A percentile compares a stretch with the other conserved stretches of the same genome.
Evolutionary conservation across 257 asterid genomes (phyloP).

Genomic region (Verbena officinalis): DNA sequence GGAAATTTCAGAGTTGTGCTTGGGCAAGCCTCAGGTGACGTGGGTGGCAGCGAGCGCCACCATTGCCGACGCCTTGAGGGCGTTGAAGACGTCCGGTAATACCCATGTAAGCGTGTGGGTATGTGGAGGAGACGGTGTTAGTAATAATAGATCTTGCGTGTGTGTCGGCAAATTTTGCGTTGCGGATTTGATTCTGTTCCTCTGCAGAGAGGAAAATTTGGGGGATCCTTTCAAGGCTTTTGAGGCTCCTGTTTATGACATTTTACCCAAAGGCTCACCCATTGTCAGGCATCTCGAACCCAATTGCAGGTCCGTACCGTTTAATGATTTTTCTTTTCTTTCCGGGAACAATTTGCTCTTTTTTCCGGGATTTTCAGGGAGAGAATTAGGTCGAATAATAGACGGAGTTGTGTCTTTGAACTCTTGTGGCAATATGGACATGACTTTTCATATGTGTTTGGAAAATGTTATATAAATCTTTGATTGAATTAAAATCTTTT

Average conservation of each 20-base stretch:
- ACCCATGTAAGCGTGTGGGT: slow-evolving; percentile 67
- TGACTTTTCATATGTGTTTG: no score
- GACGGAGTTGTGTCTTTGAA: no score
- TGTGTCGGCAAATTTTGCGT: slow-evolving; percentile 70
- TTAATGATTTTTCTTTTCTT: no score
- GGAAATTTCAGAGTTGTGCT: slow-evolving; percentile 75
- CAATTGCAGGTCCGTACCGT: slow-evolving; percentile 55
- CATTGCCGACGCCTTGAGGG: slow-evolving; percentile 53
- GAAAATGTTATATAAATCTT: no score
- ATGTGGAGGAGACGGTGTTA: slow-evolving; percentile 8
- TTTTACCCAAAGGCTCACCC: slow-evolving; percentile 45
- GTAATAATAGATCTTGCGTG: slow-evolving; percentile 33
- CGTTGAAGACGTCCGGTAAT: slow-evolving; percentile 54
- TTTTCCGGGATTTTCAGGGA: no score
- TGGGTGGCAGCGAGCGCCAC: slow-evolving; percentile 50
- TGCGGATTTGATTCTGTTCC: slow-evolving; percentile 67
- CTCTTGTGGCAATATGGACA: no score
- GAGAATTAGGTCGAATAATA: no score
- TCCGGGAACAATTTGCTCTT: no score
- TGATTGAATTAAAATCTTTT: no score
- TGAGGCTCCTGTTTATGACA: slow-evolving; percentile 47
- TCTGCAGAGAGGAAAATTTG: slow-evolving; percentile 59
- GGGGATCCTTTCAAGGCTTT: slow-evolving; percentile 64
- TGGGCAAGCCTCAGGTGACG: slow-evolving; percentile 79
- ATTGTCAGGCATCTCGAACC: slow-evolving; percentile 68